These are phyloP conservation scores for Emergomyces africanus DNA, from an alignment of 2,329 filamentous ascomycete genomes.

Conservation along the genomic window DNA sequence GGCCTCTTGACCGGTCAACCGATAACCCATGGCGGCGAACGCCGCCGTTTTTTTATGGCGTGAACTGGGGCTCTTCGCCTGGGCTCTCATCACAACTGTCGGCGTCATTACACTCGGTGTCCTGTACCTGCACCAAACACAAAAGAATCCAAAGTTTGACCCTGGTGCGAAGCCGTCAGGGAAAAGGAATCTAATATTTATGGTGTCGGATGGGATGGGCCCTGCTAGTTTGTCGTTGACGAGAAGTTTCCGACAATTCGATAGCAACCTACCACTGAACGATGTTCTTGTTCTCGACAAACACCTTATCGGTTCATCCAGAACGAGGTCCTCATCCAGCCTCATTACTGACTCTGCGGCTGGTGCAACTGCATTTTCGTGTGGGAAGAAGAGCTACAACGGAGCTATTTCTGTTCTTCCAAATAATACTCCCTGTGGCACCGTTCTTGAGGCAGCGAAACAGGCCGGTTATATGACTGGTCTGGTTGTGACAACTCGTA, in stretches of 20 bases:
- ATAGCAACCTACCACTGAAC: slow-evolving; percentile 57
- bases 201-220: slow-evolving; percentile 99
- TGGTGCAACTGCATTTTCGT: slow-evolving; percentile 94
- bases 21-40: slow-evolving; percentile 18
- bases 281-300: slow-evolving; percentile 71
- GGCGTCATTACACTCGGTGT: slow-evolving; percentile 69
- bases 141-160: slow-evolving; percentile 24
- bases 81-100: slow-evolving; percentile 71
- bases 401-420: slow-evolving; percentile 85
- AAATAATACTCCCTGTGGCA: slow-evolving; percentile 76
- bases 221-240: slow-evolving; percentile 82
- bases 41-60: slow-evolving; percentile 48
- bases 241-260: slow-evolving; percentile 69
- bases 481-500: slow-evolving; percentile 83
- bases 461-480: slow-evolving; percentile 84
- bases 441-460: slow-evolving; percentile 87
- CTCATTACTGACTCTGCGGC: slow-evolving; percentile 92
- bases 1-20: slow-evolving; percentile 47
- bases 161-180: slow-evolving; percentile 36
- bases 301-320: slow-evolving; percentile 79
- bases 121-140: slow-evolving; percentile 53
- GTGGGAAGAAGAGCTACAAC: slow-evolving; percentile 89
- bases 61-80: slow-evolving; percentile 64
- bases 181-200: slow-evolving; percentile 93
- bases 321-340: slow-evolving; percentile 72